Evolutionary conservation across 805 yeast species (phyloP), one percentile per base, ranked within the genome.

Genomic region (Candida easanensis): DNA sequence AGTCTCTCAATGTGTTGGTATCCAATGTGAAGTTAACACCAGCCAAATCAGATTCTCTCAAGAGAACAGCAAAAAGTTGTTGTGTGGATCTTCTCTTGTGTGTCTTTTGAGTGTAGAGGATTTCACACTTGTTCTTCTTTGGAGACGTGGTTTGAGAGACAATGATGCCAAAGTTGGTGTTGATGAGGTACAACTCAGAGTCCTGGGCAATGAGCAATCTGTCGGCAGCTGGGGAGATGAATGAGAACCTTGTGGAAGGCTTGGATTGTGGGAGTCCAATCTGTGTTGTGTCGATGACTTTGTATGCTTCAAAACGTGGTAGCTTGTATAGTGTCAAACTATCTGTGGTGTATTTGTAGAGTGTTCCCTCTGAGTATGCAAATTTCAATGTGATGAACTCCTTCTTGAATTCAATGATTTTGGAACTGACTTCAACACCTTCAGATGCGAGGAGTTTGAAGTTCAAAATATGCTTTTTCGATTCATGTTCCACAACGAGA

Each of bases 1-100:
- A 78, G 52, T 85, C 89, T 46, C 78, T 75, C 45, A 87, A 68
- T 39, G 76, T 77, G 53, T 87, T 86, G 28, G 76, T 64, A 5
- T 93, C 95, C 27, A 80, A 77, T 46, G 82, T 77, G 30, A 82
- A 59, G 27, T 64, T 64, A 10, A 65, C 30, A 9, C 61, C 69
- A 6, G 56, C 48, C 8, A 63, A 34, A 23, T 55, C 63, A 8
- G 44, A 15, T 6, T 52, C 57, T 30, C 43, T 45, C 15, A 51
- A 36, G 4, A 55, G 33, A 15, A 50, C 46, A 25, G 48, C 52
- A 37, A 58, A 57, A 4, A 53, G 26, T 23, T 53, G 48, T 16
- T 48, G 42, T 4, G 37, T 30, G 1, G 43, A 34, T 10, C 35
- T 44, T n/a, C 38, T 34, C 38, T 43, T 48, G 33, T 22, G 35